These are phyloP conservation scores for Porphyrellus cyaneotinctus DNA, from an alignment of 768 basidiomycete genomes.

Conservation along the genomic window DNA sequence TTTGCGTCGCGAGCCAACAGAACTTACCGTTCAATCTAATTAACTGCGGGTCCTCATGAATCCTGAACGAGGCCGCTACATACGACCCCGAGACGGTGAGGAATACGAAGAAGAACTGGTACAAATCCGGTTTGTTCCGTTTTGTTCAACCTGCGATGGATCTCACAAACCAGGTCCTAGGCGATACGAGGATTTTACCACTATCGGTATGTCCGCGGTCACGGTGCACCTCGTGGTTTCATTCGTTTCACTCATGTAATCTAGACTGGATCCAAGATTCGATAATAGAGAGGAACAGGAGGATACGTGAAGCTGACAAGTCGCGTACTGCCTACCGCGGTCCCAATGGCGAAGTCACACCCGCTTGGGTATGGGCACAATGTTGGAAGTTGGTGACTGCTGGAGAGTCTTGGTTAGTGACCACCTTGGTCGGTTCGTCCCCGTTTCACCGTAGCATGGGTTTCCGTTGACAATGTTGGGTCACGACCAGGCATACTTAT, in stretches of 20 bases:
- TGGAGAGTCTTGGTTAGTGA: constrained; percentile 90
- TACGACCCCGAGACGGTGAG: constrained; percentile 27
- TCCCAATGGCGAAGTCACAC: constrained; percentile 47
- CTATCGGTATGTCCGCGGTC: constrained; percentile 63
- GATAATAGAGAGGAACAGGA: constrained; percentile 78
- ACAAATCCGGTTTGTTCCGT: constrained; percentile 50
- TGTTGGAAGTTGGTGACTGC: constrained; percentile 56
- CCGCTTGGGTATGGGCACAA: constrained; percentile 60
- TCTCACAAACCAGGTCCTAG: constrained; percentile 38
- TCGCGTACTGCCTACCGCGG: constrained; percentile 43
- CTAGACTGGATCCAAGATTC: constrained; percentile 98
- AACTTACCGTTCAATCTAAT: neutral
- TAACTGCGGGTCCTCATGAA: constrained; percentile 18
- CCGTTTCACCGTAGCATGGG: neutral
- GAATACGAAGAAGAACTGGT: constrained; percentile 65
- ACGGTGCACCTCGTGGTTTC: constrained; percentile 4
- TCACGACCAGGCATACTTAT: constrained; percentile 70
- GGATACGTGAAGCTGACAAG: constrained; percentile 52
- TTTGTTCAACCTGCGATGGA: neutral
- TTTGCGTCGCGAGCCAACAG: neutral
- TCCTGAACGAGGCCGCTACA: constrained; percentile 20
- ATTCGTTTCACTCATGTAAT: constrained; percentile 14
- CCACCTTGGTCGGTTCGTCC: constrained; percentile 80
- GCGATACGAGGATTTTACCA: constrained; percentile 93
- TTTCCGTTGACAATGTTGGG: constrained; percentile 1